Evolutionary conservation across 75 land plant species (phyloP).

Genomic region (Ceratopteris richardii): DNA sequence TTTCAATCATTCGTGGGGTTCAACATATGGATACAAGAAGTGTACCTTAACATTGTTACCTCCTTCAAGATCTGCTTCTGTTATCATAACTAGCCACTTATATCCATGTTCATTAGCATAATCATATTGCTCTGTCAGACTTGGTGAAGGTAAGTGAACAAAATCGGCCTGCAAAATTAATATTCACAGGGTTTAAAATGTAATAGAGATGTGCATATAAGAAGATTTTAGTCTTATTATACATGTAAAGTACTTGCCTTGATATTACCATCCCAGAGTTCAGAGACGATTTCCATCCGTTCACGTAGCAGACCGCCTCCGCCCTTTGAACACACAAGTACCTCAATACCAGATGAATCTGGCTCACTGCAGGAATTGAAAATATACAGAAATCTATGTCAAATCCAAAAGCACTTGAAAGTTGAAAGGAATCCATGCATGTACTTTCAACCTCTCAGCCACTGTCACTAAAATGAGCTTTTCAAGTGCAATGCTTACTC

Average conservation of each 20-base stretch:
- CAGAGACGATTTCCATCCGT: slow-evolving; percentile 84
- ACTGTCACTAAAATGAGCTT: slow-evolving; percentile 45
- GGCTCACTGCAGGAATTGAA: slow-evolving; percentile 25
- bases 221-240: background rate
- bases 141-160: slow-evolving; percentile 68
- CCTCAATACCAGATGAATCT: slow-evolving; percentile 25
- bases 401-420: background rate
- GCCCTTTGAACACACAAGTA: slow-evolving; percentile 82
- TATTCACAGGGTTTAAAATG: background rate
- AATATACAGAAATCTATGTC: slow-evolving; percentile 1
- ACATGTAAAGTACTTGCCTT: slow-evolving; percentile 37
- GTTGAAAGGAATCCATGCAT: background rate
- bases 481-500: slow-evolving; percentile 83
- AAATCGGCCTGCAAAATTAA: slow-evolving; percentile 62
- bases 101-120: slow-evolving; percentile 91
- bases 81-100: slow-evolving; percentile 79
- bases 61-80: slow-evolving; percentile 57
- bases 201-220: background rate
- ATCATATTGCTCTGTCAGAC: slow-evolving; percentile 94
- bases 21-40: too few relatives aligned
- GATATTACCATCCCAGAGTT: slow-evolving; percentile 73
- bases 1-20: too few relatives aligned
- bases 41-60: slow-evolving; percentile 61
- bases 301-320: slow-evolving; percentile 86
- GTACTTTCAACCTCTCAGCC: slow-evolving; percentile 47